Base-by-base conservation (phyloP, 2,329 filamentous ascomycete species). In the Colletotrichum graminicola region DNA sequence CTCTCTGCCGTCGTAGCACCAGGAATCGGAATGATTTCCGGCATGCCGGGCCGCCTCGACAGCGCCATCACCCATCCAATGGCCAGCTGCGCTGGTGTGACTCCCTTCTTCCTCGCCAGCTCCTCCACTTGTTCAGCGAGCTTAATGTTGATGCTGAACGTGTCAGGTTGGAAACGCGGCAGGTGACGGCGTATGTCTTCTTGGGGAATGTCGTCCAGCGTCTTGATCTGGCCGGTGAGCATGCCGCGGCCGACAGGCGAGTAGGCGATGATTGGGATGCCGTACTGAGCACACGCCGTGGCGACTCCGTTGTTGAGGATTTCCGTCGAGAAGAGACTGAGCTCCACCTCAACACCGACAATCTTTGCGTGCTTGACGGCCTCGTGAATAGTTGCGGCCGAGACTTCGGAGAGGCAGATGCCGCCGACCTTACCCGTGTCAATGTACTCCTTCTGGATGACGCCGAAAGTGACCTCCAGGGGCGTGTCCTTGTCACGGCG, bases 231-330 rank as follows among this genome's bases (percentile, higher is more conserved):
- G 8, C 88, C 88, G 0, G 88, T 88, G 66, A 92, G 78, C 66
- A 86, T 32, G 1, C 86, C 86, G 34, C 88, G 83, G 5, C 92
- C 90, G 0, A 94, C 83, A 1, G 93, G 93, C 55, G 91, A 91
- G 80, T 94, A 95, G 0, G 91, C 92, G 45, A 94, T 81, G 59
- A 95, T 82, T 0, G 92, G 90, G 71, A 95, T 94, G 57, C 85
- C 82, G 56, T 92, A 80, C 77, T 95, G 86, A 0, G 83, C 85
- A 76, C 89, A 92, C 0, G 88, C 85, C 2, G 82, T 83, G 3
- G 85, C 84, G 45, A 90, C 80, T 2, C 87, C 87, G 74, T 89
- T 88, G 29, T 77, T 78, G 34, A 88, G 79, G 32, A 84, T 81
- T 21, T 88, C 85, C 0, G 83, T 83, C 12, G 79, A 76, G 76